Evolutionary conservation across 176 grass and related monocot species (phyloP), one percentile per base, ranked within the genome.

Genomic region (Eleusine coracana): DNA sequence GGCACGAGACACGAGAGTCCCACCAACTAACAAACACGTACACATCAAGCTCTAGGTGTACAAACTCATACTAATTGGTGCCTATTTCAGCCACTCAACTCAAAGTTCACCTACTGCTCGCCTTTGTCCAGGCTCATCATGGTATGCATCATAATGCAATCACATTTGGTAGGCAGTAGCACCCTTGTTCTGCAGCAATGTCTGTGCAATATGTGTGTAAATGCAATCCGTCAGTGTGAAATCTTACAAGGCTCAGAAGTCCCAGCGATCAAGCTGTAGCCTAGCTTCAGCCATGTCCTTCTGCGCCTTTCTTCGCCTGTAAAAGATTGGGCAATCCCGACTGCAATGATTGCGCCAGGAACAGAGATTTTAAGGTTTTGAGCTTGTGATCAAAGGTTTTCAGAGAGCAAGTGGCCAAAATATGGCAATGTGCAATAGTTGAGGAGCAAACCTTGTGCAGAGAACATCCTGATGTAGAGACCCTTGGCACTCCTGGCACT

Each of bases 221-320:
- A 52, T 52, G 50, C 50, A 17, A 17, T 17, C 5, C 15, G 50
- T 52, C 64, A 50, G 66, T 21, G 10, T 41, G 52, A 23, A 2
- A 74, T 0, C 36, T 46, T 10, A 63, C 66, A 55, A 17, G 72
- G 13, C 44, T 92, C 88, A 98, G 67, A 98, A 98, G 76, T 91
- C 92, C 96, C 96, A 98, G 0, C 96, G 92, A 11, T 92, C 89
- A 66, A 98, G 96, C 79, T 98, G 96, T 51, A 86, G 42, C 74
- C 90, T 98, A 88, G 96, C 96, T 89, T 98, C 91, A 18, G 96
- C 89, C 96, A 98, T 93, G 75, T 98, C 96, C 75, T 98, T 98
- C 73, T 98, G 96, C 1, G 92, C 96, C 85, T 98, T 98, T 54
- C 92, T 93, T 73, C 96, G 76, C 50, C 96, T 87, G 73, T 98